Evolutionary conservation across 352 stramenopile genomes (phyloP).

Genomic region (Phytopythium litorale): DNA sequence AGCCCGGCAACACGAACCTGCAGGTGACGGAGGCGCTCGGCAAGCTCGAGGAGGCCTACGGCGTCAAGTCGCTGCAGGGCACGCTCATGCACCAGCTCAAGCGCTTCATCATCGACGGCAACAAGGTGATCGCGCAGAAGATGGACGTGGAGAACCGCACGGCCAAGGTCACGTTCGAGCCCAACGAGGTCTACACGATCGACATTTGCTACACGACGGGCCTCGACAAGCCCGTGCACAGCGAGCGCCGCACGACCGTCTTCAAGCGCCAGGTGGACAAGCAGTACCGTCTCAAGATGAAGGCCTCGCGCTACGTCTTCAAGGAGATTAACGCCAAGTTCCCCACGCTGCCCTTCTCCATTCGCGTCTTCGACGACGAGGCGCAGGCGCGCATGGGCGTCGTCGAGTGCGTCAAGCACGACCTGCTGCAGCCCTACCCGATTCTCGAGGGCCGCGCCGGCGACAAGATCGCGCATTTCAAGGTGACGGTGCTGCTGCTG

Average conservation of each 20-base stretch:
- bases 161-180: constrained; percentile 92
- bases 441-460: constrained; percentile 94
- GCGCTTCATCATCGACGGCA: constrained; percentile 97
- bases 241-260: constrained; percentile 94
- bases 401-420: constrained; percentile 97
- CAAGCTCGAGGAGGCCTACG: constrained; percentile 94
- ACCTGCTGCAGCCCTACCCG: constrained; percentile 97
- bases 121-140: constrained; percentile 94
- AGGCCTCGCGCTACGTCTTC: constrained; percentile 94
- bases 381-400: constrained; percentile 96
- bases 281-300: constrained; percentile 96
- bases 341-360: constrained; percentile 98
- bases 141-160: constrained; percentile 89
- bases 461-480: constrained; percentile 98
- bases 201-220: constrained; percentile 99
- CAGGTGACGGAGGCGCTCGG: constrained; percentile 94
- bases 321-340: constrained; percentile 98
- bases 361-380: constrained; percentile 95
- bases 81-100: constrained; percentile 99
- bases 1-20: constrained; percentile 95
- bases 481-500: constrained; percentile 98
- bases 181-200: constrained; percentile 98
- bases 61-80: constrained; percentile 95
- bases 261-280: constrained; percentile 99
- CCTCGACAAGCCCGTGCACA: constrained; percentile 92